Conservation (phyloP, 768 basidiomycete genomes). For the Tylopilus sp. region DNA sequence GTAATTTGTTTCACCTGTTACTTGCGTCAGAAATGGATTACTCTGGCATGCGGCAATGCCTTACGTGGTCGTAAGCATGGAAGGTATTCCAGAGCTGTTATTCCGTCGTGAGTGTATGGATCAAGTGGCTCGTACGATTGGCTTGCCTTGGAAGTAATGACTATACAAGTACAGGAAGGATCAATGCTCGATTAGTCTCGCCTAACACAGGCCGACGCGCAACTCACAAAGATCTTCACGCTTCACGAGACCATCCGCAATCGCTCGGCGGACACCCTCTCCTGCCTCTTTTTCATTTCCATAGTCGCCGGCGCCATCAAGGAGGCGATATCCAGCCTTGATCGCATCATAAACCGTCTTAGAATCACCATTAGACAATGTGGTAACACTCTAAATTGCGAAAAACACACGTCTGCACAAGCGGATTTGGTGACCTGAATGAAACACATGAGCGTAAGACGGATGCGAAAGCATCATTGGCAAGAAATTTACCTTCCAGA, state of each 20-base stretch:
- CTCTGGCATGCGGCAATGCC: conserved; percentile 12
- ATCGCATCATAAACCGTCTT: conserved; percentile 83
- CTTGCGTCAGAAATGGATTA: not conserved
- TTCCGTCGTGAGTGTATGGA: conserved; percentile 8
- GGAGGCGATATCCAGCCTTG: conserved; percentile 81
- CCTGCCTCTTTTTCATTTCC: conserved; percentile 88
- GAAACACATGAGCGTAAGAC: not conserved
- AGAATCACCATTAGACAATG: conserved; percentile 3
- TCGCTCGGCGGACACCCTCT: conserved; percentile 72
- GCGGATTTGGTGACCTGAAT: conserved; percentile 52
- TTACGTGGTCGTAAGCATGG: conserved; percentile 74
- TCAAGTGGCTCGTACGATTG: no score
- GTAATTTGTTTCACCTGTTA: conserved; percentile 51
- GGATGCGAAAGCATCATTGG: not conserved
- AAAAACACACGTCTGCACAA: conserved; percentile 53
- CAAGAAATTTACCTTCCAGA: conserved; percentile 56
- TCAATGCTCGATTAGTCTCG: conserved; percentile 7
- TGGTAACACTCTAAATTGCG: not conserved
- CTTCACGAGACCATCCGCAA: conserved; percentile 78
- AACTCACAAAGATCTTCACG: conserved; percentile 81
- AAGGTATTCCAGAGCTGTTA: conserved; percentile 83
- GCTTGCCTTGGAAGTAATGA: conserved; percentile 78
- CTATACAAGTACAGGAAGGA: conserved; percentile 32
- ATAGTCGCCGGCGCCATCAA: conserved; percentile 85
- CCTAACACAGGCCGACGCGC: not conserved